Conservation (phyloP, 495 filamentous ascomycete species). For the Astrothelium macrocarpum region DNA sequence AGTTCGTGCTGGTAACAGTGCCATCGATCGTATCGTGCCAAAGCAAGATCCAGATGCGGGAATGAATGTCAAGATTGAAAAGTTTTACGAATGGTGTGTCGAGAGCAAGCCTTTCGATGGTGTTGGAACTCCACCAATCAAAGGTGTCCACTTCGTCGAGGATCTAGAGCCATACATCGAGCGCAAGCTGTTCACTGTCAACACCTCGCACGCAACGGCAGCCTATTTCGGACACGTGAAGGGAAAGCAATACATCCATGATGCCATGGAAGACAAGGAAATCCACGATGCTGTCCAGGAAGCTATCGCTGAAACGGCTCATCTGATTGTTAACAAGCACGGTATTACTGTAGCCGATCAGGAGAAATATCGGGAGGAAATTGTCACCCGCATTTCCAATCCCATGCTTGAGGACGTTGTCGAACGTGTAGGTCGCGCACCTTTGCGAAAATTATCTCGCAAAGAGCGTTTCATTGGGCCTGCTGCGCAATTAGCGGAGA, state of each 20-base stretch:
- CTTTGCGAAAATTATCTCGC: slow-evolving; percentile 80
- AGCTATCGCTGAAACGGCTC: slow-evolving; percentile 70
- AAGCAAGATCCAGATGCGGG: slow-evolving; percentile 68
- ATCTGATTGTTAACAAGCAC: slow-evolving; percentile 79
- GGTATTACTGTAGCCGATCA: slow-evolving; percentile 68
- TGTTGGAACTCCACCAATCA: slow-evolving; percentile 56
- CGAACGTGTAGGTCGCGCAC: slow-evolving; percentile 90
- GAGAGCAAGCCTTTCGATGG: slow-evolving; percentile 70
- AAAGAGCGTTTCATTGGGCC: slow-evolving; percentile 95
- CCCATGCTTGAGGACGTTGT: slow-evolving; percentile 88
- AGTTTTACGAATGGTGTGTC: slow-evolving; percentile 97
- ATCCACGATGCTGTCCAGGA: slow-evolving; percentile 67
- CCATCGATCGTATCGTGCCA: slow-evolving; percentile 95
- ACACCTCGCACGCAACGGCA: slow-evolving; percentile 94
- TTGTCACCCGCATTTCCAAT: slow-evolving; percentile 86
- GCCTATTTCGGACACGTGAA: slow-evolving; percentile 87
- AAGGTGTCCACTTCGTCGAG: slow-evolving; percentile 86
- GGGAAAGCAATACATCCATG: slow-evolving; percentile 76
- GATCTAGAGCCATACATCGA: slow-evolving; percentile 92
- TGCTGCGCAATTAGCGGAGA: slow-evolving; percentile 72
- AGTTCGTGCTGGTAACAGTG: slow-evolving; percentile 80
- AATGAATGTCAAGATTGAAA: slow-evolving; percentile 88
- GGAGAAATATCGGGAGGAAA: slow-evolving; percentile 80
- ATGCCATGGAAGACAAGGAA: slow-evolving; percentile 57
- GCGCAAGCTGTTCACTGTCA: slow-evolving; percentile 98